Conservation (phyloP, 495 filamentous ascomycete genomes). For the Annulohypoxylon stygium region DNA sequence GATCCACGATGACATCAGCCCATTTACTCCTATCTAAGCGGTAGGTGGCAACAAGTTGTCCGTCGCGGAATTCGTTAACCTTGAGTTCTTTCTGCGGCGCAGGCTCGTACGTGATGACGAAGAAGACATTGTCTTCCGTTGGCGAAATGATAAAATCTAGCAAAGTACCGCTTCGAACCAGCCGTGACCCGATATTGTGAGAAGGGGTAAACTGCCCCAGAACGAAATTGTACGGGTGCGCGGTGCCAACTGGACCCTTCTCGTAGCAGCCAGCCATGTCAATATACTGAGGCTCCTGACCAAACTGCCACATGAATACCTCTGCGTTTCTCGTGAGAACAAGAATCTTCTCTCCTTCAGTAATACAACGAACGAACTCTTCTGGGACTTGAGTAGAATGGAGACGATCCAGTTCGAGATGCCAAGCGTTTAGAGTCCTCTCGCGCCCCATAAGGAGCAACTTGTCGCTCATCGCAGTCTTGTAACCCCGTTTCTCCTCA, state of each 20-base stretch:
- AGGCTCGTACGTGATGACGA: constrained; percentile 42
- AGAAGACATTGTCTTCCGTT: constrained; percentile 42
- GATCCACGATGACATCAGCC: constrained; percentile 27
- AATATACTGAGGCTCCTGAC: constrained; percentile 35
- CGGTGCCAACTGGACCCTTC: constrained; percentile 17
- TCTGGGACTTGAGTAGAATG: constrained; percentile 42
- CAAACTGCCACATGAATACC: constrained; percentile 48
- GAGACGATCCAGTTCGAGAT: constrained; percentile 47
- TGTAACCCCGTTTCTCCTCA: constrained; percentile 39
- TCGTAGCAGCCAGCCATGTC: constrained; percentile 29
- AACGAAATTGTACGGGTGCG: constrained; percentile 26
- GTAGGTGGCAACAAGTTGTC: constrained; percentile 41
- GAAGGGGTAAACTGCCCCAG: constrained; percentile 26
- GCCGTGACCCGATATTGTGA: constrained; percentile 32
- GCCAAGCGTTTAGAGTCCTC: constrained; percentile 47
- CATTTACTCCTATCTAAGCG: constrained; percentile 34
- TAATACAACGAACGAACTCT: constrained; percentile 43
- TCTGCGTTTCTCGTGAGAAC: constrained; percentile 47
- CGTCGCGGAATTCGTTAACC: constrained; percentile 47
- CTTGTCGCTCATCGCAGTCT: constrained; percentile 50
- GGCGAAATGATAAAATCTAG: constrained; percentile 51
- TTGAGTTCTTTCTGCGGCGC: constrained; percentile 32
- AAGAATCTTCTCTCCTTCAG: constrained; percentile 46
- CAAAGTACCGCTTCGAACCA: constrained; percentile 37
- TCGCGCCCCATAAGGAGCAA: constrained; percentile 46